Evolutionary conservation across 805 yeast genomes (phyloP).

Genomic region (Lipomyces sp.): DNA sequence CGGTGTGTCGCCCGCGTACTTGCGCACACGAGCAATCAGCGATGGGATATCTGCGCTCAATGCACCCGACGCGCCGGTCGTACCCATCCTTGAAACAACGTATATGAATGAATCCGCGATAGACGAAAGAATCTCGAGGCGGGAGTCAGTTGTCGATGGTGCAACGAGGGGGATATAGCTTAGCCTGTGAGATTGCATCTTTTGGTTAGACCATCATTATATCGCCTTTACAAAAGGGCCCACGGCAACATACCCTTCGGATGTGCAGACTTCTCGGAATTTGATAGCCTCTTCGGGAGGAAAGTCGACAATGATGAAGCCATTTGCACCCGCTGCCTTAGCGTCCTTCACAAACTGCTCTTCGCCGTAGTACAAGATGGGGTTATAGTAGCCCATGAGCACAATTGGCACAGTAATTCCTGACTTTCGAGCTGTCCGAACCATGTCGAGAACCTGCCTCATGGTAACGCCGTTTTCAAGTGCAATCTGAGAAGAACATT

Average conservation of each 20-base stretch:
- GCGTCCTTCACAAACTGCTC: conserved; percentile 72
- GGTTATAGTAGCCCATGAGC: conserved; percentile 97
- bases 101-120: conserved; percentile 95
- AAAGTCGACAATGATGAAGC: conserved; percentile 88
- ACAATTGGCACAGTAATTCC: conserved; percentile 89
- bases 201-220: not conserved
- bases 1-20: conserved; percentile 71
- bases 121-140: conserved; percentile 70
- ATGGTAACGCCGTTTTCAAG: conserved; percentile 79
- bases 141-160: conserved; percentile 90
- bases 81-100: conserved; percentile 97
- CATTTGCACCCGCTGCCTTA: conserved; percentile 89
- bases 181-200: conserved; percentile 40
- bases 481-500: conserved; percentile 45
- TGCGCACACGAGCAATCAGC: conserved; percentile 71
- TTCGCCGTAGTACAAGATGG: conserved; percentile 87
- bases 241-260: conserved; percentile 41
- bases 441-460: conserved; percentile 62
- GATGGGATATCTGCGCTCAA: conserved; percentile 62
- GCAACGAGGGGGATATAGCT: conserved; percentile 93
- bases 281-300: conserved; percentile 97
- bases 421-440: conserved; percentile 66
- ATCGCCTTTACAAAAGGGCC: not conserved
- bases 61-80: conserved; percentile 81
- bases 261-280: conserved; percentile 69